Base-by-base conservation (phyloP, 495 filamentous ascomycete species). In the Gamarada debralockiae region DNA sequence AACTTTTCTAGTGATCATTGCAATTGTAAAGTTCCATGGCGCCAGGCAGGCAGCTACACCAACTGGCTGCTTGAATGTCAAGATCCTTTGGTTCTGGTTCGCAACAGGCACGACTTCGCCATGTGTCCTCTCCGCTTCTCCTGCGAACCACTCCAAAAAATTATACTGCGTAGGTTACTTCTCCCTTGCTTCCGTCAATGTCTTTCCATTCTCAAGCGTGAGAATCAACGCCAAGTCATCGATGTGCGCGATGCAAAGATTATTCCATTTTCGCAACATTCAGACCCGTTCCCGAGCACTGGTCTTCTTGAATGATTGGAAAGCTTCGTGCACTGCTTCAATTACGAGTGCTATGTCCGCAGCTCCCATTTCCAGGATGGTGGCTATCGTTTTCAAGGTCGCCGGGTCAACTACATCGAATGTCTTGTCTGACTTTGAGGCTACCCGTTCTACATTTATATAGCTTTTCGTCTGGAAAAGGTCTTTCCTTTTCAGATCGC, bases 141-240 rank as follows among this genome's bases (percentile, higher is more conserved):
- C 86, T 12, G 76, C 75, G 67, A 89, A 90, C 85, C 86, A 90
- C 64, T 89, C 86, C 55, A 89, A 82, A 71, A 89, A 90, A 57
- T n/a, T 70, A 72, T 24, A 86, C 83, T 13, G 86, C 84, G 58
- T 89, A 89, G 48, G 75, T 74, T 18, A 86, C 84, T 67, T 90
- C 87, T 13, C 79, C 81, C 63, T 84, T 20, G 87, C 80, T 56
- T 91, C 87, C 1, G 80, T 74, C 3, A 83, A 56, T 0, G 87
- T 83, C 67, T 91, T 91, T 38, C 86, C 86, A 52, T 89, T 89
- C 67, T 90, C 86, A 75, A 80, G 82, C 45, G 91, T 95, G 53
- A 96, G 93, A 55, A 97, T 67, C 38, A 80, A 87, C 9, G 90
- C 89, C 21, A 96, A 71, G 61, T 97, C 92, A n/a, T 92, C 89